Evolutionary conservation across 1,139 yeast species (phyloP).

Genomic region (Blastobotrys niveus): DNA sequence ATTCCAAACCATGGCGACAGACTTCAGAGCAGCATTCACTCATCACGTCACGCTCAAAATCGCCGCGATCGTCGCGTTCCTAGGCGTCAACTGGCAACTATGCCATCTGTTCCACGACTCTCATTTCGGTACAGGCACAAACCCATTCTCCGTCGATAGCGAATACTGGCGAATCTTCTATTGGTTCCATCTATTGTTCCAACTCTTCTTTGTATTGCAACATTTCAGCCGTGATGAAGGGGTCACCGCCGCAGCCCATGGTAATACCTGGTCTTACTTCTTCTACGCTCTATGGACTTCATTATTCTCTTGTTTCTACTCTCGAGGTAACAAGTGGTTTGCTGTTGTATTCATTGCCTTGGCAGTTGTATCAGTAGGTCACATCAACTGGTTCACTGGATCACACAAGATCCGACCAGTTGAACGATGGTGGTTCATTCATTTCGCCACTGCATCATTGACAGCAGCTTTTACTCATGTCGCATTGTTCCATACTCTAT

Average conservation of each 20-base stretch:
- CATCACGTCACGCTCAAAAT: constrained; percentile 8
- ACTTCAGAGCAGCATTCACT: constrained; percentile 2
- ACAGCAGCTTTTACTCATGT: constrained; percentile 72
- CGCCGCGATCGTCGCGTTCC: constrained; percentile 11
- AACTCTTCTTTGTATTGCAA: constrained; percentile 15
- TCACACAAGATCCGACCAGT: constrained; percentile 42
- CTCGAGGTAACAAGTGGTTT: constrained; percentile 9
- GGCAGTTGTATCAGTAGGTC: constrained; percentile 6
- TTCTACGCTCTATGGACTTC: constrained; percentile 11
- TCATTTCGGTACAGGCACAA: background rate
- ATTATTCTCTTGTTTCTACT: constrained; percentile 14
- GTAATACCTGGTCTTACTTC: constrained; percentile 10
- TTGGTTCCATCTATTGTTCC: constrained; percentile 8
- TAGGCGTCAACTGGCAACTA: constrained; percentile 11
- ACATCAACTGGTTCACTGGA: constrained; percentile 1
- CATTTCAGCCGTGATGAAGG: constrained; percentile 11
- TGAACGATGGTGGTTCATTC: constrained; percentile 51
- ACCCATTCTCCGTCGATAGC: constrained; percentile 8
- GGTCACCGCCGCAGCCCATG: constrained; percentile 12
- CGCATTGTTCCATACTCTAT: constrained; percentile 79
- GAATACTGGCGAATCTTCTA: constrained; percentile 3
- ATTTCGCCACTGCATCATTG: constrained; percentile 58
- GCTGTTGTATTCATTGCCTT: constrained; percentile 9
- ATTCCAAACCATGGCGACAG: background rate
- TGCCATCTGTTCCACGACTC: constrained; percentile 6